Conservation (phyloP, 2,329 filamentous ascomycete genomes). For the Colletotrichum godetiae region DNA sequence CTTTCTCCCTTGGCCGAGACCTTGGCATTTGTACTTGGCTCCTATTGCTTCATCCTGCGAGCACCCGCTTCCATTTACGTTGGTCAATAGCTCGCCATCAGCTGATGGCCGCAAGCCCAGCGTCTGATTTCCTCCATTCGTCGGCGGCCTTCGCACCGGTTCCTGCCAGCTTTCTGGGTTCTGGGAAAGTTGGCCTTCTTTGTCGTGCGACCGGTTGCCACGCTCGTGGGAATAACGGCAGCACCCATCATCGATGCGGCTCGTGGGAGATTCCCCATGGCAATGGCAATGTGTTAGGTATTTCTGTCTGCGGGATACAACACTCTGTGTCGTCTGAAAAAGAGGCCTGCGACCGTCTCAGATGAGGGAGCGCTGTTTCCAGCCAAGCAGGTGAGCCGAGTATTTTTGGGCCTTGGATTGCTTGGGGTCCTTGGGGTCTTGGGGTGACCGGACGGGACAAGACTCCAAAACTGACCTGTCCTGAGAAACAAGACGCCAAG, state of each 20-base stretch:
- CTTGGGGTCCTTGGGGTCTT: background rate
- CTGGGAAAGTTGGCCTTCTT: too few relatives aligned
- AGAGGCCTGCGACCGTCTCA: constrained; percentile 32
- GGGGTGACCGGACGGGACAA: constrained; percentile 25
- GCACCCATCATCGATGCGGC: background rate
- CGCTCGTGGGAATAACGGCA: background rate
- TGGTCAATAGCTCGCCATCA: constrained; percentile 30
- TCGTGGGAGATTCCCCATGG: background rate
- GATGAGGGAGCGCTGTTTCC: constrained; percentile 28
- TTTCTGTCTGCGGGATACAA: background rate
- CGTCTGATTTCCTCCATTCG: background rate
- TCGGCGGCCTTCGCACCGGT: background rate
- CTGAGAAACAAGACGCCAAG: constrained; percentile 15
- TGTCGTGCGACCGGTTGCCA: background rate
- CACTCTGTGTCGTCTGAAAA: constrained; percentile 26
- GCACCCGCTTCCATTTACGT: constrained; percentile 28
- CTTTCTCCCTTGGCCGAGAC: constrained; percentile 27
- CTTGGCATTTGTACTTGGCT: constrained; percentile 32
- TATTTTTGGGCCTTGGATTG: constrained; percentile 23
- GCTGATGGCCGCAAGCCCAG: constrained; percentile 30
- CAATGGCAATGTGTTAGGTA: background rate
- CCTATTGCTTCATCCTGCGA: constrained; percentile 32
- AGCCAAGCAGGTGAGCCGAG: constrained; percentile 19
- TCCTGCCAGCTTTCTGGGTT: too few relatives aligned
- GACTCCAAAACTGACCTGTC: background rate